A percentile compares a stretch with the other conserved stretches of the same genome.
Evolutionary conservation across 805 yeast genomes (phyloP).

Genomic region (Metschnikowia similis): DNA sequence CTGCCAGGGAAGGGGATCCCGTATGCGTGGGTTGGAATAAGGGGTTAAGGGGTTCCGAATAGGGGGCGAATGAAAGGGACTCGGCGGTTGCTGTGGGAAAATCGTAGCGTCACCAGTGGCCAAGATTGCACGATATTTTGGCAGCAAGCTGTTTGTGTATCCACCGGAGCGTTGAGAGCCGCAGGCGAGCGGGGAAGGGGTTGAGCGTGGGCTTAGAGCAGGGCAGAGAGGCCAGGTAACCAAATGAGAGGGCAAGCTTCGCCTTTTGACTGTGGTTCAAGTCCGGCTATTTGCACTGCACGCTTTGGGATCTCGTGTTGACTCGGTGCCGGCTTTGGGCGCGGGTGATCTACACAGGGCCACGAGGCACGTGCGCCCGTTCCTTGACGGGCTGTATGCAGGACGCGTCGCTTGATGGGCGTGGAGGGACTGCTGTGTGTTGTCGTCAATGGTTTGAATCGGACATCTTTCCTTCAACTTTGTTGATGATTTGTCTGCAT

Average conservation of each 20-base stretch:
- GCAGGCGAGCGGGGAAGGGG: neutral
- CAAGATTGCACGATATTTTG: neutral
- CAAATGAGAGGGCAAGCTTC: neutral
- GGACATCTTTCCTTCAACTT: too few species aligned
- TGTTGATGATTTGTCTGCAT: too few species aligned
- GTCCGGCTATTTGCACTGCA: neutral
- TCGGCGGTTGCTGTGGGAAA: neutral
- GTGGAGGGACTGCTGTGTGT: too few species aligned
- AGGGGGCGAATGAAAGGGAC: too few species aligned
- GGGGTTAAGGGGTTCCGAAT: too few species aligned
- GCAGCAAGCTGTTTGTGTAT: conserved; percentile 1
- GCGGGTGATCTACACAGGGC: conserved; percentile 3
- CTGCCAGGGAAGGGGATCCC: neutral
- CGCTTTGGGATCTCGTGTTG: conserved; percentile 1
- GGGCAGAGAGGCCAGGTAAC: neutral
- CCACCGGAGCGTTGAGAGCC: neutral
- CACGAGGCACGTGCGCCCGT: neutral
- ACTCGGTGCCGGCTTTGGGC: conserved; percentile 2
- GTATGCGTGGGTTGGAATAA: too few species aligned
- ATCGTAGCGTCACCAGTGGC: neutral
- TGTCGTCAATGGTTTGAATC: too few species aligned
- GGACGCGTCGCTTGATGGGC: neutral
- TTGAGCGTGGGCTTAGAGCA: neutral
- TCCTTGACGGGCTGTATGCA: neutral
- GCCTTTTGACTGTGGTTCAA: neutral